Evolutionary conservation across 2,329 filamentous ascomycete genomes (phyloP), one percentile per base, ranked within the genome.

Genomic region (Sphaerostilbella broomeana): DNA sequence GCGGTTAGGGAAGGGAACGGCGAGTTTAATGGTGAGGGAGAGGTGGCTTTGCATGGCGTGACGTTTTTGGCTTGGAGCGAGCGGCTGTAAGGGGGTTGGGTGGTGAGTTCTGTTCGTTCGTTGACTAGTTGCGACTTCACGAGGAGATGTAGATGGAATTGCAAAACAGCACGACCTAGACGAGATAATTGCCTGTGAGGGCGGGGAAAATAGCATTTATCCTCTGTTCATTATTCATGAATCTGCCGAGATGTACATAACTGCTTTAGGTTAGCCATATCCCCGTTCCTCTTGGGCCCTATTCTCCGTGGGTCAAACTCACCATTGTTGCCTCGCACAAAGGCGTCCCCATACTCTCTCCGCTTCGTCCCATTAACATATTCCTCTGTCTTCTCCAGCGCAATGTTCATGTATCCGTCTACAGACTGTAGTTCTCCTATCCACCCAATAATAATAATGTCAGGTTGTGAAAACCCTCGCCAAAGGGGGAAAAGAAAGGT

Each of bases 401-500:
- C 90, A 60, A 98, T 95, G 68, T 98, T 98, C 92, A 98, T 98
- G 68, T 97, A 98, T 37, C 92, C 92, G 63, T 98, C 92, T 35
- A 98, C 90, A 1, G 89, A 95, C 61, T 97, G 89, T 25, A 97
- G 75, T 61, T 95, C 88, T 52, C 92, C 90, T 95, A 47, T 13
- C 22, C 4, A 21, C 13, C 19, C 2, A 27, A 15, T 22, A 13
- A 2, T n/a, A n/a, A n/a, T n/a, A n/a, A n/a, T n/a, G n/a, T n/a
- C n/a, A n/a, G n/a, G n/a, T n/a, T n/a, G n/a, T n/a, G n/a, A n/a
- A n/a, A n/a, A n/a, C n/a, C n/a, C n/a, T n/a, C n/a, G n/a, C n/a
- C n/a, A n/a, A n/a, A n/a, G n/a, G n/a, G n/a, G n/a, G n/a, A n/a
- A n/a, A n/a, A n/a, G n/a, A n/a, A n/a, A n/a, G n/a, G n/a, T n/a